Evolutionary conservation across 2,329 filamentous ascomycete species (phyloP), one percentile per base, ranked within the genome.

Genomic region (Fusarium sambucinum): DNA sequence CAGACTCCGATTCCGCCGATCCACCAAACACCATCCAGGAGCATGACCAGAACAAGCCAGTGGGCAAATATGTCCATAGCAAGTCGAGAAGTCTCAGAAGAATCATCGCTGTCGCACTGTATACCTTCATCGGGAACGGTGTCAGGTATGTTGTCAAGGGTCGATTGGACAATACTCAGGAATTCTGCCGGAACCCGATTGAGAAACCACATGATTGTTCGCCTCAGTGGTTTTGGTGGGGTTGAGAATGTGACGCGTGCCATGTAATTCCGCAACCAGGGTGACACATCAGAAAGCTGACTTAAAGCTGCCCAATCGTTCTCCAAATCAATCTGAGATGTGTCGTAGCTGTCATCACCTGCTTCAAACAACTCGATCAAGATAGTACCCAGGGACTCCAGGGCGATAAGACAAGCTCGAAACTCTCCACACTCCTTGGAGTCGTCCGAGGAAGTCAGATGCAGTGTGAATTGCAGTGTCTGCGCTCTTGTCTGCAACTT

Each of bases 11-110:
- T 77, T 0, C 72, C 75, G 0, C 78, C 77, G 41, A 81, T 79
- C 79, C 79, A 81, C 79, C 79, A 81, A 2, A 80, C 78, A 1
- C 76, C 75, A 53, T 81, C 79, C 5, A 81, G 46, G n/a, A 80
- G 21, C 62, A 79, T 72, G 1, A 80, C 72, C 3, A 80, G 48
- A 7, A 80, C 78, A 6, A 80, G 74, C 79, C 79, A 81, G 41
- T 81, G 79, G 0, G 78, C 73, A 51, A 80, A 79, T 2, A 80
- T 79, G 11, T 81, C 76, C 45, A 80, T 60, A 2, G 78, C 78
- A 5, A 79, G 70, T 21, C 70, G 63, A 10, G 71, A 57, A 3
- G 57, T 60, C 1, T 68, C 33, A 14, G 57, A 70, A 2, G 42
- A 25, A 6, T 40, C 11, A 13, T 40, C 32, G 4, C 4, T 21